Evolutionary conservation across 1,284 basidiomycete species (phyloP), one percentile per base, ranked within the genome.

Genomic region (Bondarzewia mesenterica): DNA sequence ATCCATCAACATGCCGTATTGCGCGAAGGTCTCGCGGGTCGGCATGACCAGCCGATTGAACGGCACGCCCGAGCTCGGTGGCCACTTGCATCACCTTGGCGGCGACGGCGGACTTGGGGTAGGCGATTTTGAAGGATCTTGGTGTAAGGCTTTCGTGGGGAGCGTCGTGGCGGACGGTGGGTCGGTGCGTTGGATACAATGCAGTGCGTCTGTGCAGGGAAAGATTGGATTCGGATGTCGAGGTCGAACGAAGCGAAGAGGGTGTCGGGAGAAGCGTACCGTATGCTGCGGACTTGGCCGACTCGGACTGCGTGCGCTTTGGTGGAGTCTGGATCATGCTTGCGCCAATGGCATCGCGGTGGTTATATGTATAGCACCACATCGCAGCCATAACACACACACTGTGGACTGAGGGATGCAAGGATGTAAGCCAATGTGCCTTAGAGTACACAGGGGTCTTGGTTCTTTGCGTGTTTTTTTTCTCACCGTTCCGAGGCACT

Each of bases 41-140:
- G 93, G 93, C 91, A 96, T 95, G 54, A 94, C 86, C 46, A 94
- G 86, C 12, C 86, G 78, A 15, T 74, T 74, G 52, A 82, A 73
- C n/a, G 74, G 77, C 32, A 94, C 70, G 12, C n/a, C 85, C 84
- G 15, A 93, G 73, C 63, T 95, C 90, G 15, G 73, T 65, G 20
- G 95, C 73, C 14, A 84, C 74, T 51, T 86, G 81, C 3, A 78
- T 74, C 56, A 94, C 80, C 70, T 87, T 78, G 50, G 78, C 80
- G 3, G 80, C 77, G n/a, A 85, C 73, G 39, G 80, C 75, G 2
- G 82, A 70, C 63, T 90, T 93, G 18, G 89, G 85, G 29, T 73
- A 65, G 0, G 91, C 85, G 37, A 94, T 72, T 62, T 89, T 92
- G 61, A 82, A 84, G 6, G 88, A 90, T 21, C 82, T 46, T 79